These are phyloP conservation scores for Ustilago esculenta DNA, from an alignment of 1,284 basidiomycete genomes.

Conservation along the genomic window DNA sequence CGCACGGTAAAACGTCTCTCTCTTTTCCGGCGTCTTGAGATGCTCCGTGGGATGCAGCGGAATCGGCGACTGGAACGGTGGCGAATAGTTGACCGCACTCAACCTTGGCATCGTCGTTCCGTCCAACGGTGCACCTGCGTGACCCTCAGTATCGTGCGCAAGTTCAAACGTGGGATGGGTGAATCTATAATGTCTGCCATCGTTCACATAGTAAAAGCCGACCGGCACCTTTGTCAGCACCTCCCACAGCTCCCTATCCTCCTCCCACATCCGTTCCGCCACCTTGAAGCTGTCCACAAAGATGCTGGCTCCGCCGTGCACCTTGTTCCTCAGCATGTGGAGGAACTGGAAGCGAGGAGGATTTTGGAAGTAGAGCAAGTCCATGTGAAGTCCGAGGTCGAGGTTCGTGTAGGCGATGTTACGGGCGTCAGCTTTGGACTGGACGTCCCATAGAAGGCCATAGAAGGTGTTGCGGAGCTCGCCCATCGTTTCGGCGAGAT, in stretches of 20 bases:
- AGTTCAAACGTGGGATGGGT: constrained; percentile 85
- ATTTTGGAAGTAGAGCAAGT: constrained; percentile 69
- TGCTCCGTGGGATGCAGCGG: constrained; percentile 55
- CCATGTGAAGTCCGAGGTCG: constrained; percentile 89
- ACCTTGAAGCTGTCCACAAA: constrained; percentile 85
- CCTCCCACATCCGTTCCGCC: constrained; percentile 73
- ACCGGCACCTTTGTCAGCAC: constrained; percentile 76
- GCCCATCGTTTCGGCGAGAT: constrained; percentile 70
- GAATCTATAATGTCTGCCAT: constrained; percentile 82
- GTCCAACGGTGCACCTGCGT: constrained; percentile 32
- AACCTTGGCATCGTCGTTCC: constrained; percentile 57
- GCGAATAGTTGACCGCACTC: constrained; percentile 82
- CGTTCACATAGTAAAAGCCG: constrained; percentile 90
- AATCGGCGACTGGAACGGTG: constrained; percentile 88
- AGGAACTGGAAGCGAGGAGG: constrained; percentile 91
- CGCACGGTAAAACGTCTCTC: constrained; percentile 69
- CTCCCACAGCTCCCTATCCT: constrained; percentile 73
- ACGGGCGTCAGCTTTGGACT: constrained; percentile 74
- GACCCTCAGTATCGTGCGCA: constrained; percentile 55
- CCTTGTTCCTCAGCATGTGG: constrained; percentile 78
- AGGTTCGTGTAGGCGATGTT: constrained; percentile 97
- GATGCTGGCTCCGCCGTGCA: constrained; percentile 84
- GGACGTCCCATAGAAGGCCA: constrained; percentile 87
- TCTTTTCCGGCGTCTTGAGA: constrained; percentile 17
- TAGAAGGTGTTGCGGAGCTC: constrained; percentile 89